These are phyloP conservation scores for Lagenaria siceraria DNA, from an alignment of 306 rosid species.

Conservation along the genomic window DNA sequence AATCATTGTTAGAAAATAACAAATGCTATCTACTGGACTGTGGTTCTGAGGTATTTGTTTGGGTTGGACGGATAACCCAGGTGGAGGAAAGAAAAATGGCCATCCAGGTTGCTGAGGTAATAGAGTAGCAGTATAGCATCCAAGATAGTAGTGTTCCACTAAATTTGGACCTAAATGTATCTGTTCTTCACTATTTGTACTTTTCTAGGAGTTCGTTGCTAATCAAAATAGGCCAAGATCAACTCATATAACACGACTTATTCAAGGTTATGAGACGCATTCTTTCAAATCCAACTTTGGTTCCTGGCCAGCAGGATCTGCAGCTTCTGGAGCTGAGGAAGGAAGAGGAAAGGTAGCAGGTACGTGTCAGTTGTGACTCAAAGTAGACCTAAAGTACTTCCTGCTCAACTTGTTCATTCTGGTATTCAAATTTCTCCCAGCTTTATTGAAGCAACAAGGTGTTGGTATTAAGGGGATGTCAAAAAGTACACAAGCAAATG, in stretches of 20 bases:
- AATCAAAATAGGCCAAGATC: constrained; percentile 41
- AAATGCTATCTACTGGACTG: constrained; percentile 84
- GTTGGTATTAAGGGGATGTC: constrained; percentile 82
- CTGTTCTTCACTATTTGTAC: constrained; percentile 11
- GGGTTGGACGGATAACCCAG: constrained; percentile 83
- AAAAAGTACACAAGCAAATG: constrained; percentile 55
- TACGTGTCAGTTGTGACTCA: constrained; percentile 10
- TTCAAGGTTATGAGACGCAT: constrained; percentile 91
- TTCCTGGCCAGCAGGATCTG: constrained; percentile 66
- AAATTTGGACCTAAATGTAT: constrained; percentile 11
- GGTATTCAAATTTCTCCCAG: constrained; percentile 30
- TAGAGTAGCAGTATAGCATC: neutral
- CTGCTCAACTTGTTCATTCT: constrained; percentile 7
- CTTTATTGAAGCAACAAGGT: constrained; percentile 98
- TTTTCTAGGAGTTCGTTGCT: constrained; percentile 40
- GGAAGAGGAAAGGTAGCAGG: constrained; percentile 99
- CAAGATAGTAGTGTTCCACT: neutral
- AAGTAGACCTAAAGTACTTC: constrained; percentile 9
- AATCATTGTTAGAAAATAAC: constrained; percentile 57
- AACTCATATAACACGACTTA: constrained; percentile 54
- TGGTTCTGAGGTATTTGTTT: constrained; percentile 73
- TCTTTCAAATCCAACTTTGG: constrained; percentile 74
- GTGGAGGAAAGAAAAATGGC: constrained; percentile 81
- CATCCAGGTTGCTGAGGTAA: constrained; percentile 74
- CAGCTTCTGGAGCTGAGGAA: constrained; percentile 58